Conservation (phyloP, 352 stramenopile species). For the Globisporangium acanthophoron region DNA sequence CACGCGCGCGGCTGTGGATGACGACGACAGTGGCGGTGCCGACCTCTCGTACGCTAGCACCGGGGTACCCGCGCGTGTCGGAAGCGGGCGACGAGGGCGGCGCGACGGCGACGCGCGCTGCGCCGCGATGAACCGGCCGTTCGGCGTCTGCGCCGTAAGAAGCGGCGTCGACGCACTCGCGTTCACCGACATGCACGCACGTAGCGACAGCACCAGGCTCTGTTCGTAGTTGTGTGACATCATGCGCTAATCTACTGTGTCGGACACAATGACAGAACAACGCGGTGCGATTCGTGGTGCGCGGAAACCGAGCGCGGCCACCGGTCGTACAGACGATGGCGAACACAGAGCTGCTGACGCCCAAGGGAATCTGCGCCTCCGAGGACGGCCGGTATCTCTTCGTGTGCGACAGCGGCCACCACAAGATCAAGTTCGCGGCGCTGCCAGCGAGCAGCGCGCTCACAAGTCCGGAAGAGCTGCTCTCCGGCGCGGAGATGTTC, state of each 20-base stretch:
- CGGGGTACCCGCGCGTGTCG: background rate
- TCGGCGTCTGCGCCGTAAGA: slow-evolving; percentile 24
- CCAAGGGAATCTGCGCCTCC: slow-evolving; percentile 37
- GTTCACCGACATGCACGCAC: slow-evolving; percentile 34
- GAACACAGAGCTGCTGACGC: slow-evolving; percentile 30
- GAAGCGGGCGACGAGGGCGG: slow-evolving; percentile 17
- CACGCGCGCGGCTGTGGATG: background rate
- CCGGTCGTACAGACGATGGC: slow-evolving; percentile 20
- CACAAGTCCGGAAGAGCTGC: slow-evolving; percentile 2
- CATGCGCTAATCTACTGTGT: too few relatives aligned
- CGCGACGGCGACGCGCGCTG: slow-evolving; percentile 19
- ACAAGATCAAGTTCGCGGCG: slow-evolving; percentile 42
- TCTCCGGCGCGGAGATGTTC: slow-evolving; percentile 31
- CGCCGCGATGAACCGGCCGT: slow-evolving; percentile 33
- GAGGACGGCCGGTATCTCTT: slow-evolving; percentile 37
- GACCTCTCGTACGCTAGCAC: too few relatives aligned
- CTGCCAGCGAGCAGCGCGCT: slow-evolving; percentile 25
- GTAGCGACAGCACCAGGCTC: background rate
- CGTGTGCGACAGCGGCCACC: slow-evolving; percentile 49
- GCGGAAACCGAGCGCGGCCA: background rate
- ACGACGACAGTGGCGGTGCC: background rate
- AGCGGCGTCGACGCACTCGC: slow-evolving; percentile 15
- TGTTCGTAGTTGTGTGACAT: too few relatives aligned
- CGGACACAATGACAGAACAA: slow-evolving; percentile 26
- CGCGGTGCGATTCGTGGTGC: slow-evolving; percentile 27